A percentile compares a stretch with the other conserved stretches of the same genome.
phyloP scores from a whole-genome alignment of 1,284 basidiomycete genomes.

The Tremellales sp. region DNA sequence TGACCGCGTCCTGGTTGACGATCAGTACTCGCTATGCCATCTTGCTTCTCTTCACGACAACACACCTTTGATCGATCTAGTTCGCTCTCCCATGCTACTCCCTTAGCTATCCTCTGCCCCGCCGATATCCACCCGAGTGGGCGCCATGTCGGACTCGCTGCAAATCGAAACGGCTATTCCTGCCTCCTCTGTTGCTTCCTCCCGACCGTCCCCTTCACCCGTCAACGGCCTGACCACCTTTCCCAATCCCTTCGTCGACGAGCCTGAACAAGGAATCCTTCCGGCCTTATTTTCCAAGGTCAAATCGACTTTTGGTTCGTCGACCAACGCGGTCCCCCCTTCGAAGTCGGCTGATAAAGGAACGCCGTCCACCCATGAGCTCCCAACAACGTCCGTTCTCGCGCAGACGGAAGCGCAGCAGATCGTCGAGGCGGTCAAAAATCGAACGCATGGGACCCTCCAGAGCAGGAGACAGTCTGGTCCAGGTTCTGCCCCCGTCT shows the following conservation, averaged over 20 bases:
- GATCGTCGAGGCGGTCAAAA: constrained; percentile 37
- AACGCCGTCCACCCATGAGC: neutral
- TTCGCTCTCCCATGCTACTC: no score
- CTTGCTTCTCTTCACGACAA: neutral
- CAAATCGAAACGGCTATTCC: constrained; percentile 10
- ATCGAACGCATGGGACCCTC: constrained; percentile 10
- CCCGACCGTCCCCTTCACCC: constrained; percentile 16
- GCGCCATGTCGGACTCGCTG: constrained; percentile 9
- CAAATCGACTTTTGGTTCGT: constrained; percentile 39
- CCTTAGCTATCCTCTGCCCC: neutral
- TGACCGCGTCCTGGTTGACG: neutral
- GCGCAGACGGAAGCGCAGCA: constrained; percentile 40
- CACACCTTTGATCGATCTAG: no score
- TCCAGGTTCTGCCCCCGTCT: neutral
- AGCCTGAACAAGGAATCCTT: constrained; percentile 46
- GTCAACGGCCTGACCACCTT: constrained; percentile 41
- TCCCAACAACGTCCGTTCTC: no score
- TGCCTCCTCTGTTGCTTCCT: constrained; percentile 6
- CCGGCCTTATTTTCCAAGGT: constrained; percentile 46
- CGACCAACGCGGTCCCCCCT: constrained; percentile 7
- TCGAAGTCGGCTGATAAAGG: neutral
- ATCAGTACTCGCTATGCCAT: neutral
- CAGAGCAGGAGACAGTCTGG: constrained; percentile 5
- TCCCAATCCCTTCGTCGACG: constrained; percentile 46
- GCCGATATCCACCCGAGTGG: neutral